Base-by-base conservation (phyloP, 1,139 yeast species). In the Entelexis paramagnoliae region DNA sequence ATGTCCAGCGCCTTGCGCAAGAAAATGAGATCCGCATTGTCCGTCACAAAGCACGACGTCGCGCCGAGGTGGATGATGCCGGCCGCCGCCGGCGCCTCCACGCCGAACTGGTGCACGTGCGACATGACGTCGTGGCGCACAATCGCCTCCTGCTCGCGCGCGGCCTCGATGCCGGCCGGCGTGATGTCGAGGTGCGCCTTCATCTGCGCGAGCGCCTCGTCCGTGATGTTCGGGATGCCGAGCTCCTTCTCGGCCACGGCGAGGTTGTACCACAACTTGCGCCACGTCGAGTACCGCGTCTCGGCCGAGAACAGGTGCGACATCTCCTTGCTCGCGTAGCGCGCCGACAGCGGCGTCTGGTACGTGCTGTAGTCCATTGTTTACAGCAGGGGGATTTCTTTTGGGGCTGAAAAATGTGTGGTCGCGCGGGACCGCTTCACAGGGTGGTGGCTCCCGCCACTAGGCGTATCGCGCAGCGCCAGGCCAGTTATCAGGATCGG, bases 121-220 rank as follows among this genome's bases (percentile, higher is more conserved):
- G 98, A 96, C 99, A 91, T 91, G 62, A 91, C 99, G 69, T 91
- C 99, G 70, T 91, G 99, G 74, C 99, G 84, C 52, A 91, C 97
- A 68, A 84, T 88, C 54, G 97, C 96, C 70, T 91, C 99, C 72
- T 91, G 97, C 64, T 79, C 79, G 51, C 91, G 74, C 44, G 98
- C 97, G 55, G 75, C 85, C 52, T 75, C 86, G 60, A 93, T 87
- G 65, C 93, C 97, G 61, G 86, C 91, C 68, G 91, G 97, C 22
- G 96, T 82, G 70, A 91, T 87, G 52, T 71, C 78, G 64, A 89
- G 72, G 68, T 91, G 83, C 22, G 75, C 68, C 58, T 77, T 73
- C 89, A 91, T 83, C 73, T 91, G 86, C 64, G 77, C 83, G 60
- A 91, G 78, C 51, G 98, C 98, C 66, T 86, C 93, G 62, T 88